Evolutionary conservation across 768 basidiomycete species (phyloP).

Genomic region (Boletus speciosus): DNA sequence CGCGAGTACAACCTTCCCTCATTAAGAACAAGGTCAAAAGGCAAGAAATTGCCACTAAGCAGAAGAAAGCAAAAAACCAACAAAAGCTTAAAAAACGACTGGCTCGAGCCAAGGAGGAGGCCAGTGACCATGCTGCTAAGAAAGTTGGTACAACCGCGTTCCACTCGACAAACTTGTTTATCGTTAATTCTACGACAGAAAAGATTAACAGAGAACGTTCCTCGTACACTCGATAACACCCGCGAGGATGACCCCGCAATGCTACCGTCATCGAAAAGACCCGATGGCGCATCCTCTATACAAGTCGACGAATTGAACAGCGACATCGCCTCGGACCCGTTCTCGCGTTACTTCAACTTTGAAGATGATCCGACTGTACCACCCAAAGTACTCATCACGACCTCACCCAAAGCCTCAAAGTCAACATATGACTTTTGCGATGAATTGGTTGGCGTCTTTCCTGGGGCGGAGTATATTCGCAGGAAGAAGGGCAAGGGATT

Average conservation of each 20-base stretch:
- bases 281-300: constrained; percentile 32
- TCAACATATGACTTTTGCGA: constrained; percentile 90
- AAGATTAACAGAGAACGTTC: constrained; percentile 81
- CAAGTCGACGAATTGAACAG: constrained; percentile 58
- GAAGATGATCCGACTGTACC: constrained; percentile 66
- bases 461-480: constrained; percentile 85
- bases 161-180: neutral
- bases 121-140: constrained; percentile 70
- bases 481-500: constrained; percentile 88
- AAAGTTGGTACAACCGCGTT: constrained; percentile 49
- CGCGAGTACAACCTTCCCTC: constrained; percentile 58
- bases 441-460: constrained; percentile 84
- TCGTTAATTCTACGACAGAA: constrained; percentile 50
- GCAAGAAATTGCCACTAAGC: constrained; percentile 69
- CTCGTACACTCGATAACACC: constrained; percentile 89
- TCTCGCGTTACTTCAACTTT: constrained; percentile 72
- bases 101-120: constrained; percentile 73
- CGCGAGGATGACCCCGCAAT: constrained; percentile 70
- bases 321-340: constrained; percentile 73
- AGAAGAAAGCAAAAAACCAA: constrained; percentile 74
- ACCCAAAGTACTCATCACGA: constrained; percentile 88
- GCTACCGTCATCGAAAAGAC: constrained; percentile 32
- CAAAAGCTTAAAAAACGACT: constrained; percentile 79
- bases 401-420: constrained; percentile 84
- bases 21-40: constrained; percentile 90